phyloP scores from a whole-genome alignment of 108 stramenopile genomes.

The Nitzschia sp. region DNA sequence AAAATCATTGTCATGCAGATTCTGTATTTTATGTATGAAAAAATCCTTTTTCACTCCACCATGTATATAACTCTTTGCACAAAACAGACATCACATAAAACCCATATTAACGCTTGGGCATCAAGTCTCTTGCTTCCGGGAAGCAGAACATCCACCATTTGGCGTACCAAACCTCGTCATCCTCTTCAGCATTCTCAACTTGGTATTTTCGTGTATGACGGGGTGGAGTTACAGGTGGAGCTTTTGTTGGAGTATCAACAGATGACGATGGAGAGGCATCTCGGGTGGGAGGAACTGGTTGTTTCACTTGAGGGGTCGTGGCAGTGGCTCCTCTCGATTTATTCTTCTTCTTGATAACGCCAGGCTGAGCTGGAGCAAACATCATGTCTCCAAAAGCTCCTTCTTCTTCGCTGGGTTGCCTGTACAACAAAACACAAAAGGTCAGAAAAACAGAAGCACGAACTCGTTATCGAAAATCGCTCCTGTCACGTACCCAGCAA shows the following conservation, averaged over 20 bases:
- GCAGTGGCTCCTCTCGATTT: neutral
- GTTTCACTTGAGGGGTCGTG: neutral
- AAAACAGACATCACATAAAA: neutral
- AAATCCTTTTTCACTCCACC: neutral
- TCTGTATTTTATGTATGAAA: neutral
- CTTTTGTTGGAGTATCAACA: conserved; percentile 26
- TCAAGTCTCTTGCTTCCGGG: conserved; percentile 38
- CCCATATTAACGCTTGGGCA: conserved; percentile 36
- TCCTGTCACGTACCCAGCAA: conserved; percentile 37
- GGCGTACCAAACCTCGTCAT: conserved; percentile 37
- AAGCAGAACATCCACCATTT: conserved; percentile 54
- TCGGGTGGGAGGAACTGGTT: neutral
- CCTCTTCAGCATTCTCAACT: conserved; percentile 27
- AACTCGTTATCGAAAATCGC: neutral
- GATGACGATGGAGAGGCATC: conserved; percentile 27
- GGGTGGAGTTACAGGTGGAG: conserved; percentile 32
- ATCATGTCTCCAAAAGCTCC: conserved; percentile 17
- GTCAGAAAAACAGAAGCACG: neutral
- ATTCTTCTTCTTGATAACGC: conserved; percentile 23
- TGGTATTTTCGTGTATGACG: conserved; percentile 21
- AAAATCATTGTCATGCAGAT: neutral
- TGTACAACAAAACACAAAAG: conserved; percentile 4
- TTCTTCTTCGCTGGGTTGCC: conserved; percentile 30
- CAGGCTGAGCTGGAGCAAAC: conserved; percentile 32
- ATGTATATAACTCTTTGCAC: neutral